A percentile compares a stretch with the other conserved stretches of the same genome.
Evolutionary conservation across 176 grass and related monocot genomes (phyloP).

Genomic region (Carex pumila): DNA sequence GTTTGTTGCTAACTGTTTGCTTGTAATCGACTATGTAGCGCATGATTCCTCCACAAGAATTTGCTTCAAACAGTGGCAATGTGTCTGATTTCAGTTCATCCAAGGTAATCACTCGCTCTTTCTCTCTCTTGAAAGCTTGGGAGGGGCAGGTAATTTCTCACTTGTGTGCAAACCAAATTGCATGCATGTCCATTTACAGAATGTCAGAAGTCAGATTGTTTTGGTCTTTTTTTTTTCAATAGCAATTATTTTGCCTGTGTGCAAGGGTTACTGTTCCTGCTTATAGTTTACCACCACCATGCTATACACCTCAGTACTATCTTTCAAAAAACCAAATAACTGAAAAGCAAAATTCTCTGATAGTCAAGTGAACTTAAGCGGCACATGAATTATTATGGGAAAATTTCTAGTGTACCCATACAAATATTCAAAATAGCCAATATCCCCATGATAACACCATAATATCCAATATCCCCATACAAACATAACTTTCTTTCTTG

Average conservation of each 20-base stretch:
- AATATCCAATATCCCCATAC: too few relatives aligned
- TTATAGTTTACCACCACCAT: neutral
- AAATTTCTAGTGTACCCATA: too few relatives aligned
- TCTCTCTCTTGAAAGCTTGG: too few relatives aligned
- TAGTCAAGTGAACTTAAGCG: too few relatives aligned
- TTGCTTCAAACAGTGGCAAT: neutral
- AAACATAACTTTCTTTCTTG: too few relatives aligned
- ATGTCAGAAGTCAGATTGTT: neutral
- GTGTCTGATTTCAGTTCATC: neutral
- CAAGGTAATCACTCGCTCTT: neutral
- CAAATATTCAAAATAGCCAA: too few relatives aligned
- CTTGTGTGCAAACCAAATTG: neutral
- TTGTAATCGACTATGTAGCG: neutral
- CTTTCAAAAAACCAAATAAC: too few relatives aligned
- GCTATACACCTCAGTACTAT: neutral
- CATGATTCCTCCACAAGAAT: neutral
- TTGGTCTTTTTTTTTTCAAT: neutral
- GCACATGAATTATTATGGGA: too few relatives aligned
- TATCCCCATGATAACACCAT: too few relatives aligned
- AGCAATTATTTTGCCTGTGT: neutral
- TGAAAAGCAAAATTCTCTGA: too few relatives aligned
- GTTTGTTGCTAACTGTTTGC: neutral
- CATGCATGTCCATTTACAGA: neutral
- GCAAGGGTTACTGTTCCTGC: neutral
- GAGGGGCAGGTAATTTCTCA: neutral